Evolutionary conservation across 345 rosid species (phyloP), one percentile per base, ranked within the genome.

Genomic region (Arabis hirsuta): DNA sequence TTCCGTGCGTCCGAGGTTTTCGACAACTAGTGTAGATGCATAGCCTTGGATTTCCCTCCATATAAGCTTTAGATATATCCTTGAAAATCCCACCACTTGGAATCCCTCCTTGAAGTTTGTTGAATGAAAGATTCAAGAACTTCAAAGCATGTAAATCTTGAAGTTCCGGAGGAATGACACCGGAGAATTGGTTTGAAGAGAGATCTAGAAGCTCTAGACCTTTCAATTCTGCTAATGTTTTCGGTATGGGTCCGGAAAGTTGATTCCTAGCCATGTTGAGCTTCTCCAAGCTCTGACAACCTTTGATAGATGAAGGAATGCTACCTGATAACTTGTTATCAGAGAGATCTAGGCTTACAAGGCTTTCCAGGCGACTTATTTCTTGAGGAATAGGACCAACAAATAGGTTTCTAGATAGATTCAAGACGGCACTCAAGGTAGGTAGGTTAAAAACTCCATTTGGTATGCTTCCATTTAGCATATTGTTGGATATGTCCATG

Each of bases 401-500:
- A 4, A 84, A 72, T 59, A 61, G 60, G 72, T 86, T 86, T 4
- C 9, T 67, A 0, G 90, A 84, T 55, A 86, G 74, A 52, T 82
- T 81, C 59, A 82, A 58, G 54, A 71, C 24, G 0, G 24, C 51
- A 34, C 81, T 81, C 76, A 86, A 68, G 58, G 85, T 79, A 39
- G 74, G 71, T 4, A 81, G 76, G 45, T 55, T 72, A 51, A 86
- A 76, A 72, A 84, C 59, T 59, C 84, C 86, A 52, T 60, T 72
- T 2, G 85, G 78, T 59, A 82, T 69, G 78, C 75, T 81, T 76
- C 88, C 83, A 38, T 58, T 69, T 56, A 86, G 65, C 81, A 24
- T 82, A 50, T 86, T 84, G 68, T 16, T 78, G 57, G 90, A 84
- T 45, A 84, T 50, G 44, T 84, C 88, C 80, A 82, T 55, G 62